Evolutionary conservation across 495 filamentous ascomycete genomes (phyloP).

Genomic region (Aspergillus nanangensis): DNA sequence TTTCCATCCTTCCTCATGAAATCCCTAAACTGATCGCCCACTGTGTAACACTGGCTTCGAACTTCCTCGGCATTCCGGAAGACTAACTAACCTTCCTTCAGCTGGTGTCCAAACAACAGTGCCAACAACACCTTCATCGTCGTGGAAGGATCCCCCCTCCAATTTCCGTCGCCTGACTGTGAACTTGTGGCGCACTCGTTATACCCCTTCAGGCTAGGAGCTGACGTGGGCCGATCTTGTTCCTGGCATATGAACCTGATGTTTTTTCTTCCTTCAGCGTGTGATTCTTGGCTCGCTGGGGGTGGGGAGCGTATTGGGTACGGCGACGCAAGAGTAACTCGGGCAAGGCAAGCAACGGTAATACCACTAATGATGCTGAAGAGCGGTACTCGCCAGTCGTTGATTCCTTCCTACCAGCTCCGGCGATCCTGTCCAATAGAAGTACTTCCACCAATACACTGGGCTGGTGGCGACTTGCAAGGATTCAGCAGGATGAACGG

Average conservation of each 20-base stretch:
- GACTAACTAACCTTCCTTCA: neutral
- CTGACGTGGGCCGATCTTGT: conserved; percentile 7
- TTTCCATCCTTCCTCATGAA: no score
- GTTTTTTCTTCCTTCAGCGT: neutral
- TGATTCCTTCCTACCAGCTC: no score
- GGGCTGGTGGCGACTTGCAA: neutral
- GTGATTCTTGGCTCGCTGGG: neutral
- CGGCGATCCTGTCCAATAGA: neutral
- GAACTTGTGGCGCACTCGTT: neutral
- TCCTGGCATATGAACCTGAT: conserved; percentile 6
- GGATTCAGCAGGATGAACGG: no score
- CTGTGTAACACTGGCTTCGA: no score
- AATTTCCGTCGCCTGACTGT: neutral
- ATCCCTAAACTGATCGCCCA: no score
- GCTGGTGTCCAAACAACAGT: neutral
- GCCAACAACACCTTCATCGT: no score
- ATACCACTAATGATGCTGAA: neutral
- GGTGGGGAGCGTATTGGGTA: no score
- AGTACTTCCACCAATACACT: neutral
- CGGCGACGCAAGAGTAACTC: no score
- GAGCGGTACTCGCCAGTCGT: no score
- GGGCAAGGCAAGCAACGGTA: neutral
- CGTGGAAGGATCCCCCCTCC: neutral
- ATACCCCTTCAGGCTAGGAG: conserved; percentile 3
- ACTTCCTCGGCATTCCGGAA: no score